These are phyloP conservation scores for Sindora glabra DNA, from an alignment of 306 rosid genomes.

Conservation along the genomic window DNA sequence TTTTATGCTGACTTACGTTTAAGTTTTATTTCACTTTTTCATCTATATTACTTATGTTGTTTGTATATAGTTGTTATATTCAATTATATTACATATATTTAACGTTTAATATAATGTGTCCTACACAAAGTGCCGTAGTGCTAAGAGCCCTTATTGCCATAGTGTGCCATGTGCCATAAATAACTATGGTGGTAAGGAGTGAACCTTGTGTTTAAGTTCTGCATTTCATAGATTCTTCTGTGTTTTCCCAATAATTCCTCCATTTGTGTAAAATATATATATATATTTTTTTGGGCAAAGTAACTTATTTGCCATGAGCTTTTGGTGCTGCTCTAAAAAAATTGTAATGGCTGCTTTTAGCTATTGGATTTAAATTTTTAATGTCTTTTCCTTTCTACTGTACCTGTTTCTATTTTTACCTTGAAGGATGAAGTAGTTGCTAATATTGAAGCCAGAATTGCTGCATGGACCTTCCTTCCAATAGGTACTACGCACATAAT, in stretches of 20 bases:
- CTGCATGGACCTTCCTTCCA: slow-evolving; percentile 94
- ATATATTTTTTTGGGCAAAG: too few relatives aligned
- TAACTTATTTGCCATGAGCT: not conserved
- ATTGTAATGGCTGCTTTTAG: not conserved
- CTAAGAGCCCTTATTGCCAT: too few relatives aligned
- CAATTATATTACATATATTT: too few relatives aligned
- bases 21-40: too few relatives aligned
- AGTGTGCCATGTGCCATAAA: too few relatives aligned
- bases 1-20: too few relatives aligned
- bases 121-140: too few relatives aligned
- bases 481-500: slow-evolving; percentile 42
- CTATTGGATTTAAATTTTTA: slow-evolving; percentile 4
- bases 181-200: not conserved
- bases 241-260: not conserved
- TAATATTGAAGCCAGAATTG: slow-evolving; percentile 62
- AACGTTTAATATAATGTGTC: too few relatives aligned
- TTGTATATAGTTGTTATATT: too few relatives aligned
- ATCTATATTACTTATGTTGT: too few relatives aligned
- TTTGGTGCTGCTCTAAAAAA: not conserved
- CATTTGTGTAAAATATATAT: too few relatives aligned
- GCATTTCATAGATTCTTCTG: not conserved
- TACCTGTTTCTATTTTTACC: too few relatives aligned
- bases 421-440: slow-evolving; percentile 68
- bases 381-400: slow-evolving; percentile 20
- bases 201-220: not conserved